Percentiles rank a stretch among this genome's conserved stretches.
Evolutionary conservation across 345 rosid genomes (phyloP).

Genomic region (Salix caprea): DNA sequence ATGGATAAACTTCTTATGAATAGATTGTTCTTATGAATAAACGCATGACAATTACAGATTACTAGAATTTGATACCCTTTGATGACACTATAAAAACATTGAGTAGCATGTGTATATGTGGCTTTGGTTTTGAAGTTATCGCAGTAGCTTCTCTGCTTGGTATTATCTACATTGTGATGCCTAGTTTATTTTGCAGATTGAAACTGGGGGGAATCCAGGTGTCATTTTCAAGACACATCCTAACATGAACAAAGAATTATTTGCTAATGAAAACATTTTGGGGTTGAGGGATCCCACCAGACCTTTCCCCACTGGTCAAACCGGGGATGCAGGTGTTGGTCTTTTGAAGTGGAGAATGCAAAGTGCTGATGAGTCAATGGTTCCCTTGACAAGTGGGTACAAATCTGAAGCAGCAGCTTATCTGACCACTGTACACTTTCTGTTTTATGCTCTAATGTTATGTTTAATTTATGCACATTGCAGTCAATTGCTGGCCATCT

Average conservation of each 20-base stretch:
- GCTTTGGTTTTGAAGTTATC: background rate
- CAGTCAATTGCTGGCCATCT: conserved; percentile 99
- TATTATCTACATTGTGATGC: background rate
- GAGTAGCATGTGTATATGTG: background rate
- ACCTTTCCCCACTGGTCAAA: conserved; percentile 88
- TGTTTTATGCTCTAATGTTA: conserved; percentile 13
- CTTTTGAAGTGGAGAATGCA: conserved; percentile 99
- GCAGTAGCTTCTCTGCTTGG: background rate
- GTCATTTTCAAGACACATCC: conserved; percentile 95
- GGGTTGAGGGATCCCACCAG: conserved; percentile 91
- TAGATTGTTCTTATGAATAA: background rate
- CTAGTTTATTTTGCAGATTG: conserved; percentile 51
- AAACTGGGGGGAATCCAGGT: conserved; percentile 76
- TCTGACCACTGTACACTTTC: conserved; percentile 1
- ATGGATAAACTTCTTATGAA: background rate
- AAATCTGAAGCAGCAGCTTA: conserved; percentile 2
- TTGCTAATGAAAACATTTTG: conserved; percentile 65
- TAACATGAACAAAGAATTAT: conserved; percentile 83
- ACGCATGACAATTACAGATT: background rate
- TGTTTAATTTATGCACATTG: conserved; percentile 20
- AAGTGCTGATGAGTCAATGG: conserved; percentile 89
- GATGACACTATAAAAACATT: background rate
- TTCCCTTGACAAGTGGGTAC: conserved; percentile 85
- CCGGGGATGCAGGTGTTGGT: conserved; percentile 89
- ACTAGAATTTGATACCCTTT: background rate